Percentiles rank a stretch among this genome's conserved stretches.
These are phyloP conservation scores for Cymodocea nodosa DNA, from an alignment of 116 monocot genomes.

Conservation along the genomic window DNA sequence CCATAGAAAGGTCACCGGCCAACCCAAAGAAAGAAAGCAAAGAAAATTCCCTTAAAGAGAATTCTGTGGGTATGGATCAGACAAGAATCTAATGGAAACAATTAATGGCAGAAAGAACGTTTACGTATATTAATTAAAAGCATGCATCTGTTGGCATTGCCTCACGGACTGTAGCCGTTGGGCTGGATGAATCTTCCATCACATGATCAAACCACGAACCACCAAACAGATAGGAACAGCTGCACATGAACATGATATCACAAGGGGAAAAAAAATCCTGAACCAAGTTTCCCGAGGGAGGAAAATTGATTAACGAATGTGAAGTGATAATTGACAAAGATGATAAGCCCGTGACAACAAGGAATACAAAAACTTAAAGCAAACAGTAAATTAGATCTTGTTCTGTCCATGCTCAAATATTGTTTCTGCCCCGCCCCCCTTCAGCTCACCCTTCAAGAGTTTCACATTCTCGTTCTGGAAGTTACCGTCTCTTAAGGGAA, in stretches of 20 bases:
- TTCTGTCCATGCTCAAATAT: conserved; percentile 35
- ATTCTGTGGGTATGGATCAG: too few species aligned
- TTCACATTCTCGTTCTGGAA: conserved; percentile 37
- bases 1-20: too few species aligned
- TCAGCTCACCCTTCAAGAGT: conserved; percentile 32
- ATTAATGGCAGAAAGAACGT: too few species aligned
- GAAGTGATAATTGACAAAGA: background rate
- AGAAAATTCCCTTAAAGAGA: too few species aligned
- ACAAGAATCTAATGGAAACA: too few species aligned
- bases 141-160: background rate
- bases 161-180: background rate
- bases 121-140: too few species aligned
- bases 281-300: too few species aligned
- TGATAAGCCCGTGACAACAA: background rate
- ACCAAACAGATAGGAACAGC: background rate
- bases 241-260: background rate
- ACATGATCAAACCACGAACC: background rate
- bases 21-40: too few species aligned
- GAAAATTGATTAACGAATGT: background rate
- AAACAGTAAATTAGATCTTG: conserved; percentile 38
- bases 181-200: conserved; percentile 1
- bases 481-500: conserved; percentile 10
- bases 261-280: too few species aligned
- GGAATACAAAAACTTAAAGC: background rate
- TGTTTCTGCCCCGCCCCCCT: conserved; percentile 4